A percentile compares a stretch with the other conserved stretches of the same genome.
Conservation (phyloP, 2,329 filamentous ascomycete species). For the Lasiodiplodia sp. region DNA sequence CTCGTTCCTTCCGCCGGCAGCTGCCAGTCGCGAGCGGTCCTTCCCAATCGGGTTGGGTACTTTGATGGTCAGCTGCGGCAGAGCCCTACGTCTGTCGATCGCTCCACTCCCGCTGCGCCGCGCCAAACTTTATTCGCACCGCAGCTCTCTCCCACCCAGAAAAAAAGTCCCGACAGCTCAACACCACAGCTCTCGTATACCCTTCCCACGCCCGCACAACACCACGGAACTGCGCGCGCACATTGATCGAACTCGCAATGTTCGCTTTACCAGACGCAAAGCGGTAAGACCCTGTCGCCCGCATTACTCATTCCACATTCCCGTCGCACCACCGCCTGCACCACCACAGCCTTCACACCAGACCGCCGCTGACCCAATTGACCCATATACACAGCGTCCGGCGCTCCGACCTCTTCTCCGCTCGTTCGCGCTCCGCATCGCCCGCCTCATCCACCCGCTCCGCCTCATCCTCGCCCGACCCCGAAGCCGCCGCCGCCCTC, state of each 20-base stretch:
- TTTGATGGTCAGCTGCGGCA: too few relatives aligned
- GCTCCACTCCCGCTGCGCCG: slow-evolving; percentile 7
- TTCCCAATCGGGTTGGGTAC: too few relatives aligned
- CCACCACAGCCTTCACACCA: neutral
- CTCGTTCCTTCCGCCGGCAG: too few relatives aligned
- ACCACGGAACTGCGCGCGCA: neutral
- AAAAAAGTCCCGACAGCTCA: neutral
- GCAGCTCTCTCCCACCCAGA: neutral
- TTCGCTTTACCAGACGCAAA: slow-evolving; percentile 12
- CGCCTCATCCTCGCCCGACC: neutral
- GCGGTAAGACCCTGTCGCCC: neutral
- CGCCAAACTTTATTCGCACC: slow-evolving; percentile 8
- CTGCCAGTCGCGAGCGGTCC: too few relatives aligned
- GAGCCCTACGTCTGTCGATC: neutral
- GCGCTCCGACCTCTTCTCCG: slow-evolving; percentile 19
- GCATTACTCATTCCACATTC: neutral
- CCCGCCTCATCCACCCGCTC: neutral
- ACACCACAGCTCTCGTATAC: neutral
- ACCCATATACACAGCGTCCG: slow-evolving; percentile 4
- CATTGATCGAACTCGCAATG: neutral
- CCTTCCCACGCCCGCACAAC: neutral
- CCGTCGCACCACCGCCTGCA: neutral
- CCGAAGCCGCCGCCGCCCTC: slow-evolving; percentile 1
- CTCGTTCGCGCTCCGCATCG: neutral
- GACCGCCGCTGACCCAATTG: neutral